Percentiles rank a stretch among this genome's conserved stretches.
Evolutionary conservation across 345 rosid genomes (phyloP).

Genomic region (Syzygium grande): DNA sequence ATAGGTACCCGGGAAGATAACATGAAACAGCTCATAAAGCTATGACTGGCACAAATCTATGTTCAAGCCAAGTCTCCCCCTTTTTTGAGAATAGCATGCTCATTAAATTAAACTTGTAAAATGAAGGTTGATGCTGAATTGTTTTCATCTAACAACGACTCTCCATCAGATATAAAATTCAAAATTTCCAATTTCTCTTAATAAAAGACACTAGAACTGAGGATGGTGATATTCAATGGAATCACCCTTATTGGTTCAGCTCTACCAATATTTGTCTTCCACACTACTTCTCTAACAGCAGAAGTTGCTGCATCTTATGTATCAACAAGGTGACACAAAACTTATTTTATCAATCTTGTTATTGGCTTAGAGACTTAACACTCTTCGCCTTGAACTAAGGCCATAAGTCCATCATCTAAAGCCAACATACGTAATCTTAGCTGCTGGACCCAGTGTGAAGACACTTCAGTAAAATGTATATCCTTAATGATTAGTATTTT

Average conservation of each 20-base stretch:
- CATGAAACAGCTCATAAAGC: not conserved
- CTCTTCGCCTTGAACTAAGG: not conserved
- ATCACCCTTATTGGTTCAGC: not conserved
- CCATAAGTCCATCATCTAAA: not conserved
- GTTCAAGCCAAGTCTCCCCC: not conserved
- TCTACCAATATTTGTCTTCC: not conserved
- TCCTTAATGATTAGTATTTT: not conserved
- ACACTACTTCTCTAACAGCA: not conserved
- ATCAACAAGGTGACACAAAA: not conserved
- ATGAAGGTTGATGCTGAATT: not conserved
- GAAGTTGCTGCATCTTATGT: not conserved
- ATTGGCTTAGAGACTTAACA: not conserved
- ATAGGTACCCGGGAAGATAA: not conserved
- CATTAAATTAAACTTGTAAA: not conserved
- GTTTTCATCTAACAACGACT: not conserved
- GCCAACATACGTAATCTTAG: not conserved
- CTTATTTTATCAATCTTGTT: not conserved
- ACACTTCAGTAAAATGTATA: not conserved
- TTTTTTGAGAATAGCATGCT: not conserved
- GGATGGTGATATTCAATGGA: not conserved
- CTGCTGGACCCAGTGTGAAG: not conserved
- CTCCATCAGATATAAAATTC: not conserved
- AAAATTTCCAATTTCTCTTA: not conserved
- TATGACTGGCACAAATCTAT: not conserved
- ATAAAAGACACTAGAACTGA: not conserved